Evolutionary conservation across 306 rosid species (phyloP).

Genomic region (barrel medic (Medicago truncatula)): MtrunA17r5.0-ANR NC_053046.1:24651001-24651500

Average conservation of each 20-base stretch:
- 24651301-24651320: constrained; percentile 78
- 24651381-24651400: constrained; percentile 80
- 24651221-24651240: neutral
- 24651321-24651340: constrained; percentile 86
- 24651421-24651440: neutral
- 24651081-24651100: neutral
- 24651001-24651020: constrained; percentile 62
- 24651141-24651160: constrained; percentile 76
- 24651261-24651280: constrained; percentile 4
- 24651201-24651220: constrained; percentile 14
- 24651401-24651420: constrained; percentile 29
- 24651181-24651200: constrained; percentile 82
- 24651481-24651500: constrained; percentile 58
- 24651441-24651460: neutral
- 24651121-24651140: constrained; percentile 44
- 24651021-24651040: constrained; percentile 56
- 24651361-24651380: constrained; percentile 84
- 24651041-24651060: constrained; percentile 68
- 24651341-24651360: constrained; percentile 67
- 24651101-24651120: neutral
- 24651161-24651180: constrained; percentile 84
- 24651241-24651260: neutral
- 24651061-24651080: neutral
- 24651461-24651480: constrained; percentile 38
- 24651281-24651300: constrained; percentile 18